These are phyloP conservation scores for Mycena latifolia DNA, from an alignment of 768 basidiomycete species.

Conservation along the genomic window DNA sequence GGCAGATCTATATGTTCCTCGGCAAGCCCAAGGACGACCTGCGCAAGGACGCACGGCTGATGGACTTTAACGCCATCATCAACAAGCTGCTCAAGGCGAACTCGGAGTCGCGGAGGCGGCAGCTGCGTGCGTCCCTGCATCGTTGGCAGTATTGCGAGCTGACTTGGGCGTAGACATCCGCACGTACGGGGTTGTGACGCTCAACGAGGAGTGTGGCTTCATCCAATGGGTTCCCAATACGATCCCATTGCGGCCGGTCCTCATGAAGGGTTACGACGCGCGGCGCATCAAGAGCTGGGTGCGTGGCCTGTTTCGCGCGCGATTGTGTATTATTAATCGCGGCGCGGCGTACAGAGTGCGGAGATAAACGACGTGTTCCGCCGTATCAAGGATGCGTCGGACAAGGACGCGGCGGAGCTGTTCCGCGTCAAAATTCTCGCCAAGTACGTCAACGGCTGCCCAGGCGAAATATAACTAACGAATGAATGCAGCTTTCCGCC, in stretches of 20 bases:
- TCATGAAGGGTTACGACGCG: conserved; percentile 75
- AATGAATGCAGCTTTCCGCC: conserved; percentile 72
- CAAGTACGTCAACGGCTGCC: conserved; percentile 53
- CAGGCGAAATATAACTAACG: neutral
- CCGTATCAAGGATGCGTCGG: conserved; percentile 62
- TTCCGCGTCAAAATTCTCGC: conserved; percentile 70
- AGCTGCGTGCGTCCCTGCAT: conserved; percentile 75
- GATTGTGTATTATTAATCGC: neutral
- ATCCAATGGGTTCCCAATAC: conserved; percentile 99
- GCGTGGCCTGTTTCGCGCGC: conserved; percentile 23
- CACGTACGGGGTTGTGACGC: conserved; percentile 97
- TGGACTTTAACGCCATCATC: conserved; percentile 99
- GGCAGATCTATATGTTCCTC: conserved; percentile 89
- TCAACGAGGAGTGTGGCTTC: conserved; percentile 97
- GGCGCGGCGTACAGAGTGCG: conserved; percentile 46
- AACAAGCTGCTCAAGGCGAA: conserved; percentile 96
- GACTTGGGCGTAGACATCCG: conserved; percentile 77
- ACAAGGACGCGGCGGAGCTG: conserved; percentile 63
- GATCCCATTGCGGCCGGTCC: conserved; percentile 80
- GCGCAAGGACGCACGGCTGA: conserved; percentile 95
- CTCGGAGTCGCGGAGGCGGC: conserved; percentile 91
- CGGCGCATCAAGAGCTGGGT: conserved; percentile 57
- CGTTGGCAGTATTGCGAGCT: neutral
- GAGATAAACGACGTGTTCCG: conserved; percentile 62
- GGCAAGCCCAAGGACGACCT: conserved; percentile 98